Conservation (phyloP, 331 rosid species). For the Saraca asoca region DNA sequence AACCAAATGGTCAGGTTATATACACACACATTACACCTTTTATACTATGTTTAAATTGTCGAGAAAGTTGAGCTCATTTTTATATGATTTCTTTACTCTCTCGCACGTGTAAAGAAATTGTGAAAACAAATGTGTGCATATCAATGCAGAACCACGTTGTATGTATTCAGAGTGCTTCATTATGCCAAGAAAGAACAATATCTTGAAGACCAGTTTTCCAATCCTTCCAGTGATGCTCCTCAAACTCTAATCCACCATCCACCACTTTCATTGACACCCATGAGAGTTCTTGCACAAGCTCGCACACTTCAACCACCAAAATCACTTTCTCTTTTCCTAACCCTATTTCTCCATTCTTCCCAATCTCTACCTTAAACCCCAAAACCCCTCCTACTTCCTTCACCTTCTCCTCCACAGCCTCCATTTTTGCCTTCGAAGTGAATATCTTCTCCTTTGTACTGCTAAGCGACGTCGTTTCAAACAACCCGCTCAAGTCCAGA, state of each 20-base stretch:
- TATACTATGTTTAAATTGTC: too few species aligned
- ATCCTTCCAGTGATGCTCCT: constrained; percentile 56
- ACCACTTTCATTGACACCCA: constrained; percentile 56
- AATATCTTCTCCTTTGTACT: constrained; percentile 56
- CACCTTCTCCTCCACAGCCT: constrained; percentile 59
- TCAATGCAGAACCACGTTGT: too few species aligned
- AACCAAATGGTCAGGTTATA: too few species aligned
- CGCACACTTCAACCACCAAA: constrained; percentile 55
- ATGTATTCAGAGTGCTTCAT: background rate
- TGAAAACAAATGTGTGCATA: too few species aligned
- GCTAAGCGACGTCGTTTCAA: constrained; percentile 51
- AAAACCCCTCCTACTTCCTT: constrained; percentile 54
- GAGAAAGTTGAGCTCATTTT: too few species aligned
- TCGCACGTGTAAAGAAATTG: too few species aligned
- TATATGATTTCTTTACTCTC: too few species aligned
- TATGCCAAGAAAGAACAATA: constrained; percentile 57
- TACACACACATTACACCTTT: too few species aligned
- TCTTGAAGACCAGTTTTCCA: constrained; percentile 50
- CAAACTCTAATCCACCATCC: constrained; percentile 62
- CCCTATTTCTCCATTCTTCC: constrained; percentile 64
- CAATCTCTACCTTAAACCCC: constrained; percentile 66
- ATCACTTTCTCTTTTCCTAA: constrained; percentile 65
- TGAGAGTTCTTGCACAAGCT: constrained; percentile 43
- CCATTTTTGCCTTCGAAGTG: constrained; percentile 46
- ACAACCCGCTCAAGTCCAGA: constrained; percentile 71